phyloP scores from a whole-genome alignment of 2,329 filamentous ascomycete genomes.

The Monilinia fructigena region DNA sequence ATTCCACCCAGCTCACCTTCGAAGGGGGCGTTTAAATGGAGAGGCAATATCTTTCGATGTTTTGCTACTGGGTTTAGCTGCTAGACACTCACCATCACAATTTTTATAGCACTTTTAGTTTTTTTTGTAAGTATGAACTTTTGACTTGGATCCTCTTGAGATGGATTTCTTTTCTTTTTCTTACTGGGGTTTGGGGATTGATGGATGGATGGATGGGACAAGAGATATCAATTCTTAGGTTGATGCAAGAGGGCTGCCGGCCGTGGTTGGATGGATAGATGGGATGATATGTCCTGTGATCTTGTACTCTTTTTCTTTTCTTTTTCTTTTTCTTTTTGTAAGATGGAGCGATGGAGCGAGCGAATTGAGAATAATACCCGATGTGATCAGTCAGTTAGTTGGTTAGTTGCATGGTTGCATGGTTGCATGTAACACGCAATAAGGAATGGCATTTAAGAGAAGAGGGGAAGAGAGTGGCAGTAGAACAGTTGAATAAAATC shows the following conservation, averaged over 20 bases:
- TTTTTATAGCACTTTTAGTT: conserved; percentile 12
- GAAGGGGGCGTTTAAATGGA: neutral
- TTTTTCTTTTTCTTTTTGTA: conserved; percentile 4
- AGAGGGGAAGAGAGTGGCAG: neutral
- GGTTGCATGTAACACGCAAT: conserved; percentile 6
- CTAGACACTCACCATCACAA: conserved; percentile 8
- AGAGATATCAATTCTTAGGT: neutral
- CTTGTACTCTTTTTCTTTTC: neutral
- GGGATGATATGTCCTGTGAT: conserved; percentile 13
- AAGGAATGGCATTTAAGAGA: conserved; percentile 4
- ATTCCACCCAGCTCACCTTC: conserved; percentile 6
- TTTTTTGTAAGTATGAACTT: conserved; percentile 12
- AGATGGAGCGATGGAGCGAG: conserved; percentile 14
- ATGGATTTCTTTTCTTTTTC: conserved; percentile 6
- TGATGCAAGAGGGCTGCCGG: neutral
- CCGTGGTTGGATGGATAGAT: neutral
- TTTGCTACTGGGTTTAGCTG: conserved; percentile 19
- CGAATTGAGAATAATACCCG: conserved; percentile 17
- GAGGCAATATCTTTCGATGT: conserved; percentile 6
- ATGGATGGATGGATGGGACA: neutral
- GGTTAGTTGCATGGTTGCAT: neutral
- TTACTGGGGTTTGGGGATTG: conserved; percentile 1
- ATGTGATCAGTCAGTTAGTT: conserved; percentile 14
- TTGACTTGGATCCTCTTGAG: neutral
- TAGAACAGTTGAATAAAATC: conserved; percentile 2